Base-by-base conservation (phyloP, 2,329 filamentous ascomycete genomes). In the Fusarium palustre region DNA sequence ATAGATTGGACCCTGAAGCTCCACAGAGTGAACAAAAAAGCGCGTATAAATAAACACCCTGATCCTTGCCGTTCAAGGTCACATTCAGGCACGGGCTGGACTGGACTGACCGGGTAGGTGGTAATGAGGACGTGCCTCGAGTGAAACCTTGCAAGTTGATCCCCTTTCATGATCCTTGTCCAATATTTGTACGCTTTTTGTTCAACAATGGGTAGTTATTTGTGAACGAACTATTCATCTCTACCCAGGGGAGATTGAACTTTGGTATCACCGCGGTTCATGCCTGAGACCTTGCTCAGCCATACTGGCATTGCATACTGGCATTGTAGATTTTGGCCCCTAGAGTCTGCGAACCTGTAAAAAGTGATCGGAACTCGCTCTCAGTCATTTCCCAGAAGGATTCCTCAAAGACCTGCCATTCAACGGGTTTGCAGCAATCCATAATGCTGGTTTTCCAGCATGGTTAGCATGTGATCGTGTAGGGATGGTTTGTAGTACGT, bases 21-120 rank as follows among this genome's bases (percentile, higher is more conserved):
- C 38, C 46, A 36, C 20, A 18, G 24, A 43, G 24, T 34, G 30
- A 50, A 28, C 15, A 52, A 18, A 20, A 33, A 59, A 31, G 36
- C n/a, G 24, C 25, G 42, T 39, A 39, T 20, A 39, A 39, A 20
- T 22, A 45, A 24, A 24, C 11, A 24, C 55, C 55, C 38, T 42
- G 58, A 61, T 61, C 58, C 58, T 24, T 7, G 58, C 59, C 33
- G 13, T 25, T 61, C 6, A 34, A 38, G 30, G 43, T 52, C 34
- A 16, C 55, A 38, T 55, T 20, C 31, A 41, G 11, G 22, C 33
- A 16, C 25, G 16, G 30, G 28, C 30, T 48, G 45, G 30, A 20
- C 30, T 48, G 45, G 45, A 20, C 12, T 6, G 15, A 36, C 31
- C 46, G 20, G 46, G 46, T 36, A 22, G 46, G 46, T 30, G 33